Evolutionary conservation across 2,329 filamentous ascomycete genomes (phyloP), one percentile per base, ranked within the genome.

Genomic region (Aschersonia sp.): DNA sequence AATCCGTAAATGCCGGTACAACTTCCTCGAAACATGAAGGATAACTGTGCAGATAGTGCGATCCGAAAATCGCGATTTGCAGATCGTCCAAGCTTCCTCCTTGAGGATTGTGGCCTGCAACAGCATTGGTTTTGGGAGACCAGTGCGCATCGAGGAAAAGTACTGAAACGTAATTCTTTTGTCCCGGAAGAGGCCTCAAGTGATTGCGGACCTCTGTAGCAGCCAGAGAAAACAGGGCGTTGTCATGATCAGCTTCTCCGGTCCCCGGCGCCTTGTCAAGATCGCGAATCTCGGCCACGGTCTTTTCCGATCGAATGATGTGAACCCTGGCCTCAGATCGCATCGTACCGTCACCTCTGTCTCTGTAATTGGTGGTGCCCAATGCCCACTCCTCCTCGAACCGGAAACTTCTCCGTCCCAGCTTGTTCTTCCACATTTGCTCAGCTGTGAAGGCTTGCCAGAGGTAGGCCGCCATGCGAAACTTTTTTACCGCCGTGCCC

Each of bases 381-480:
- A 80, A 79, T 51, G 85, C 85, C 92, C 92, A 97, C 61, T 95
- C 86, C 64, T 98, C 92, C 57, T 97, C 92, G 52, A 94, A 89
- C 43, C 89, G 77, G 64, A 96, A 97, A 47, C 79, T 82, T 49
- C 91, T 80, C 50, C 91, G 78, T 7, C 89, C 89, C 55, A 97
- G 79, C 51, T 84, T 85, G 61, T 95, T 85, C 52, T 88, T 82
- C 62, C 80, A 84, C 91, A 97, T 97, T 62, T 97, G 89, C 63
- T 98, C 92, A 5, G 87, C 88, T 0, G 91, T 97, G 59, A 94
- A 97, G 5, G 89, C 88, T 62, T 98, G 92, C 89, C 92, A 97
- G 10, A 97, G 72, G 61, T 97, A 96, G 30, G 88, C 91, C 20
- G 89, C 84, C 85, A 94, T 96, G 53, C 89, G 80, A 61, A 92